A percentile compares a stretch with the other conserved stretches of the same genome.
Evolutionary conservation across 495 filamentous ascomycete species (phyloP).

Genomic region (Hypomontagnella monticulosa): DNA sequence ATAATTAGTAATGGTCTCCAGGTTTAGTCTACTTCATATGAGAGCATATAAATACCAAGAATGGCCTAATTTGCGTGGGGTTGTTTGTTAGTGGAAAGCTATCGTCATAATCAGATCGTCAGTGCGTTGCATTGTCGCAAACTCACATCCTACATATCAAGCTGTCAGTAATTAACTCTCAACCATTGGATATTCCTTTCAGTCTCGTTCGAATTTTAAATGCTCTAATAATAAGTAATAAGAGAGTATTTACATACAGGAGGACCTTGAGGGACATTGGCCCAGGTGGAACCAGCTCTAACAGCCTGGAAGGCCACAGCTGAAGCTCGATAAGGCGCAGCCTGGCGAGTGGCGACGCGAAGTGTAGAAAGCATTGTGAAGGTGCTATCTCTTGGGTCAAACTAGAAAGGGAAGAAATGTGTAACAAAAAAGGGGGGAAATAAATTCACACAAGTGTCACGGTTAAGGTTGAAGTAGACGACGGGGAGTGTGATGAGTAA

Average conservation of each 20-base stretch:
- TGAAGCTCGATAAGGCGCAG: conserved; percentile 46
- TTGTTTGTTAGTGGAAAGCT: too few species aligned
- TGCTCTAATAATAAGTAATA: neutral
- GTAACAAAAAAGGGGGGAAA: conserved; percentile 18
- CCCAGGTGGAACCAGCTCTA: conserved; percentile 84
- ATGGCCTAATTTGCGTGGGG: conserved; percentile 67
- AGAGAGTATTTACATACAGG: conserved; percentile 71
- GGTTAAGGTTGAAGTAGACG: neutral
- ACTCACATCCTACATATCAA: conserved; percentile 67
- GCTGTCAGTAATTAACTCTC: conserved; percentile 13
- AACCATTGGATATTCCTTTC: conserved; percentile 48
- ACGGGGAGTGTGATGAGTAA: conserved; percentile 37
- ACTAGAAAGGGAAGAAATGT: conserved; percentile 1
- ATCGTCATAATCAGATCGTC: too few species aligned
- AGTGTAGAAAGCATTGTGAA: conserved; percentile 46
- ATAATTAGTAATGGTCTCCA: conserved; percentile 16
- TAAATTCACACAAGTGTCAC: neutral
- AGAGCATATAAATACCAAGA: conserved; percentile 64
- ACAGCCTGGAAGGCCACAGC: conserved; percentile 59
- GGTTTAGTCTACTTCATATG: neutral
- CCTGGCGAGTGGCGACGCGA: conserved; percentile 44
- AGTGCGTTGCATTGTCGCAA: neutral
- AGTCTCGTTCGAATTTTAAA: conserved; percentile 26
- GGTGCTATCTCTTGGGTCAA: neutral
- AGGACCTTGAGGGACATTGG: conserved; percentile 89